Base-by-base conservation (phyloP, 257 asterid genomes). In the Penstemon newberryi region DNA sequence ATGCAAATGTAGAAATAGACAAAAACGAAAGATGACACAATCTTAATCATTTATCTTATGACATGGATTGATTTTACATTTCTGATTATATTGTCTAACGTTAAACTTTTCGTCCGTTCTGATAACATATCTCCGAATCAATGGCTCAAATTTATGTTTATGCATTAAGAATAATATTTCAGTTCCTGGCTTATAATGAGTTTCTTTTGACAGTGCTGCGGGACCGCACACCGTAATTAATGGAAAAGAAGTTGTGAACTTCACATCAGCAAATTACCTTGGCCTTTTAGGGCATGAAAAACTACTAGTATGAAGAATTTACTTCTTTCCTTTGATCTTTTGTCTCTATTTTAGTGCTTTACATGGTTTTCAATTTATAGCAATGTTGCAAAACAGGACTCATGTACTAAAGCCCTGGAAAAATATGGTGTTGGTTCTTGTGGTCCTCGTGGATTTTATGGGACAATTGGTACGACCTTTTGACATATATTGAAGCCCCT, bases 341-440 rank as follows among this genome's bases (percentile, higher is more conserved):
- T 72, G 36, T 74, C 60, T 70, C 60, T 40, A 67, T 50, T 66
- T 68, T 25, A 25, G 33, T 69, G 36, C 39, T 70, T 46, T 49
- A 42, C 89, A 88, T 75, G 97, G 33, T 45, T 43, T 5, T 4
- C 73, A 33, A 47, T 40, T 59, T 63, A 56, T 71, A 62, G 25
- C 56, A 10, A 64, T 69, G 69, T 46, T 71, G 11, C 45, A 74
- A 42, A 49, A 75, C 91, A 93, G 99, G 95, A 90, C 18, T 81
- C 99, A 7, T 90, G 99, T 73, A 90, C 92, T 65, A 84, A 72
- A 78, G 87, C 99, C 56, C 76, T 93, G 82, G 99, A 90, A 82
- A 93, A 93, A 85, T 93, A 93, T 73, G 99, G 99, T 74, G 99
- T 93, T 67, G 99, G 99, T 60, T 93, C 99, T 70, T 93, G 99